Base-by-base conservation (phyloP, 148 eudicot genomes). In the Talinum fruticosum region DNA sequence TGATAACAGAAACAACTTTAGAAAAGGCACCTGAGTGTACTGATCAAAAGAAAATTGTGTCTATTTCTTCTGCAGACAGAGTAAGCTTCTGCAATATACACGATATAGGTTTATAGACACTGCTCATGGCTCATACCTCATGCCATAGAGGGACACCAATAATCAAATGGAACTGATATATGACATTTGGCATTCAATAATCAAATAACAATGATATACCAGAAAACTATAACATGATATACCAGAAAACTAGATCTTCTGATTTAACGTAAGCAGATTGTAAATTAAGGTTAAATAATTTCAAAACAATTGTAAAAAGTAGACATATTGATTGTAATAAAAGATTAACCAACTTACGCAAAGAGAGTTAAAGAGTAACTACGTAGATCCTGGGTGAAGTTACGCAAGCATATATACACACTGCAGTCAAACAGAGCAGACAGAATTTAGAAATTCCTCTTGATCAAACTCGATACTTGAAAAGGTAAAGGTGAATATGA, bases 351-450 rank as follows among this genome's bases (percentile, higher is more conserved):
- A 47, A 76, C 97, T 92, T 89, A 95, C 96, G 97, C 97, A 83
- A 95, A 93, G 78, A 95, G 97, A 72, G 97, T 90, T 85, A 94
- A 74, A 1, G 94, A 95, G 77, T 79, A 88, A 84, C 82, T 87
- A 66, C 96, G 87, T 24, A 93, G 82, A 78, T 92, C 86, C 82
- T 92, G 97, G 70, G 94, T 91, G 86, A 89, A 91, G 76, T 95
- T 95, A 71, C 98, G 84, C 83, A 95, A 82, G 86, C 90, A 88
- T 86, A 95, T 95, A 79, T 91, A 95, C 76, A 95, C 98, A 80
- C 98, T 95, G 93, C 72, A 84, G 80, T 37, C 71, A 76, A 71
- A 78, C 7, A 7, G 41, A 73, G 28, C 30, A 30, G 78, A 47
- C 45, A 81, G n/a, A 54, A 18, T 54, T 54, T 68, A 18, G 37